Percentiles rank a stretch among this genome's conserved stretches.
These are phyloP conservation scores for Phoenix roebelenii DNA, from an alignment of 176 grass and related monocot genomes.

Conservation along the genomic window DNA sequence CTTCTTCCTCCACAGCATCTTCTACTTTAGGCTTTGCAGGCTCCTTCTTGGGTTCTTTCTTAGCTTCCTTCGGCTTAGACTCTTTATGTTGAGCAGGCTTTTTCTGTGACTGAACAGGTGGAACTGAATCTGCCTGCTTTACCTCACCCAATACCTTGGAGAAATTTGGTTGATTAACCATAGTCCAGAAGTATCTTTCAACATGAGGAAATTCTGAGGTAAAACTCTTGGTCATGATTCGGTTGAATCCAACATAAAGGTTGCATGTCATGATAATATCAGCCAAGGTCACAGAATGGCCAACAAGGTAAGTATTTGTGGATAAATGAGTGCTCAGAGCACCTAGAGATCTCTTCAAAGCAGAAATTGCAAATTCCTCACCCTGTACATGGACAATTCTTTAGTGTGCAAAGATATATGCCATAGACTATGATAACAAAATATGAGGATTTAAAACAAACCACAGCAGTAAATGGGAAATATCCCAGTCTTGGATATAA, in stretches of 20 bases:
- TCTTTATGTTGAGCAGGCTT: conserved; percentile 51
- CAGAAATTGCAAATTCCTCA: conserved; percentile 39
- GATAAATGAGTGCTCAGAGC: conserved; percentile 60
- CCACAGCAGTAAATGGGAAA: conserved; percentile 28
- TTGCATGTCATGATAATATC: conserved; percentile 86
- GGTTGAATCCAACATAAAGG: conserved; percentile 34
- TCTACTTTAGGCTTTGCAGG: conserved; percentile 43
- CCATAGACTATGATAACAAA: not conserved
- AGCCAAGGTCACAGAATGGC: conserved; percentile 57
- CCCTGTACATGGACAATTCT: conserved; percentile 21
- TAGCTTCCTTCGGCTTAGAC: conserved; percentile 55
- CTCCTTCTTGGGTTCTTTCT: conserved; percentile 49
- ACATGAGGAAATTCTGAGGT: conserved; percentile 71
- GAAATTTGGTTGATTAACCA: conserved; percentile 11
- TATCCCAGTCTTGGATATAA: conserved; percentile 44
- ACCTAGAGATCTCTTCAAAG: conserved; percentile 62
- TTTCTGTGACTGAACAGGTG: conserved; percentile 27
- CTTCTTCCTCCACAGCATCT: conserved; percentile 41
- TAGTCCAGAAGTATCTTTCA: conserved; percentile 16
- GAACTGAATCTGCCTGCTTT: conserved; percentile 5
- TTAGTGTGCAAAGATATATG: no score
- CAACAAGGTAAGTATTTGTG: conserved; percentile 63
- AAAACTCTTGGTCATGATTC: conserved; percentile 66
- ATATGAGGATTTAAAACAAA: not conserved
- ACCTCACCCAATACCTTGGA: conserved; percentile 4